Evolutionary conservation across 805 yeast genomes (phyloP), one percentile per base, ranked within the genome.

Genomic region (Starmerella vaccinii): DNA sequence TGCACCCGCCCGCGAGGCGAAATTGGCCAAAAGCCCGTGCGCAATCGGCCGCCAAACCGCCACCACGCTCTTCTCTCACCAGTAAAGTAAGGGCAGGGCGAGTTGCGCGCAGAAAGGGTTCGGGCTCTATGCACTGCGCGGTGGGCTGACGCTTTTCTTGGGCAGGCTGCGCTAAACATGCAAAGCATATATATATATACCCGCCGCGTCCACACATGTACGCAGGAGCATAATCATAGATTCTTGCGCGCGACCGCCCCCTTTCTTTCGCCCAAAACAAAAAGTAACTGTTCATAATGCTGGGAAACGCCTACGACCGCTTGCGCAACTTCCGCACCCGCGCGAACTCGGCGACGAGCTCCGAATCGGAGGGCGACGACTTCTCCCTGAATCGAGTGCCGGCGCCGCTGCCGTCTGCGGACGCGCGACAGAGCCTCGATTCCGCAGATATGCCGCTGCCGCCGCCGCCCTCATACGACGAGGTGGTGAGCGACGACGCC

Each of bases 381-480:
- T 34, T 34, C n/a, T 15, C 33, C 6, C n/a, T 30, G n/a, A 30
- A 15, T 22, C 38, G 18, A 16, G 22, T 19, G 7, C 38, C 40
- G 16, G 40, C 19, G 40, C 40, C n/a, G 7, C 12, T 41, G 45
- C 33, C 23, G 15, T 27, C 45, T 4, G 2, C 34, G 16, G 22
- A 27, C 13, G 45, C 45, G n/a, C 45, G 45, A 10, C 22, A 27
- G 9, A 41, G 38, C 42, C 38, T 48, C 1, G 54, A 48, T n/a
- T 48, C 46, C 6, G 27, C 6, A 2, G 46, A 43, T 7, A 4
- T 2, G 5, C 30, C 15, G 32, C 6, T 18, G 7, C 33, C n/a
- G 15, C 50, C 49, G 21, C 57, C 57, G 12, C 57, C 57, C 10
- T 48, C 54, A 2, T 53, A 53, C 33, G 57, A 53, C 15, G 57